Conservation (phyloP, 768 basidiomycete species). For the Fomitopsis serialis region DNA sequence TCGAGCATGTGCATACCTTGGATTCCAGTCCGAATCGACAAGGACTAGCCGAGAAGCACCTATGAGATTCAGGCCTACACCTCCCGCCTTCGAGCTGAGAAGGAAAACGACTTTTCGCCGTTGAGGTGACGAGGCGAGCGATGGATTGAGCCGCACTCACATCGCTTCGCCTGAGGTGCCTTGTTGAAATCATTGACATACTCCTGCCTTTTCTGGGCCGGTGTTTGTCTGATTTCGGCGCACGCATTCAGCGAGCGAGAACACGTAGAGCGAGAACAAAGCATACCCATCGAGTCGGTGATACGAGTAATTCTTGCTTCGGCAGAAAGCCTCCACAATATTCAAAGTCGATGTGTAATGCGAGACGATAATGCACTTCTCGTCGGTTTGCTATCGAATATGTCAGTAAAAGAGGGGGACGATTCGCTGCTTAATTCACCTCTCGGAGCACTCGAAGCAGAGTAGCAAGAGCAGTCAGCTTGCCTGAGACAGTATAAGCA, state of each 20-base stretch:
- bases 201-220: constrained; percentile 72
- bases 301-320: constrained; percentile 68
- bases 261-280: neutral
- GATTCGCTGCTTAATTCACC: constrained; percentile 29
- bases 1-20: constrained; percentile 45
- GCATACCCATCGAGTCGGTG: constrained; percentile 82
- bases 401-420: neutral
- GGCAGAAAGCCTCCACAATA: constrained; percentile 83
- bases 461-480: constrained; percentile 60
- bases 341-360: constrained; percentile 95
- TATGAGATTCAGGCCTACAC: constrained; percentile 89
- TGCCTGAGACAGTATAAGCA: constrained; percentile 42
- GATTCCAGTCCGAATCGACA: constrained; percentile 93
- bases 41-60: constrained; percentile 86
- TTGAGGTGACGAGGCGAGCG: neutral
- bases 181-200: constrained; percentile 88
- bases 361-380: constrained; percentile 96
- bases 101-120: constrained; percentile 71
- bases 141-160: constrained; percentile 36
- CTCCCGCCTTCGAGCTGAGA: constrained; percentile 92
- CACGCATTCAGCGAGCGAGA: neutral
- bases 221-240: constrained; percentile 54
- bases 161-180: constrained; percentile 62
- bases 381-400: constrained; percentile 58
- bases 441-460: constrained; percentile 57